Evolutionary conservation across 2,329 filamentous ascomycete genomes (phyloP), one percentile per base, ranked within the genome.

Genomic region (Metarhizium sp.): DNA sequence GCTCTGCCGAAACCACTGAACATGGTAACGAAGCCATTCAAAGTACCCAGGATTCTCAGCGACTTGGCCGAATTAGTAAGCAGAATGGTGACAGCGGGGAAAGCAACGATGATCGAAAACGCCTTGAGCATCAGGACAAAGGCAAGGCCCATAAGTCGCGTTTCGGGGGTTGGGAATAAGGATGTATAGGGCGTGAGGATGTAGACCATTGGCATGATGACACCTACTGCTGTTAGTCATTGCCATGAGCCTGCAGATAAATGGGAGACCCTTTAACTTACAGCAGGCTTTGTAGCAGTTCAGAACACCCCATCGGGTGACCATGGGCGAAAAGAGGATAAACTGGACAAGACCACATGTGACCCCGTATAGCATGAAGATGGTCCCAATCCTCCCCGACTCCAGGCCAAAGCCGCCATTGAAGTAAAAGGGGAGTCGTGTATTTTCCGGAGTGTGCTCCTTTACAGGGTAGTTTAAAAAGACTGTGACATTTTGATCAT

Each of bases 21-120:
- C 55, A 86, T 88, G 0, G 92, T 96, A 0, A 90, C 92, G 58
- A 96, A 84, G 2, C 92, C 94, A 65, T 97, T 97, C 55, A 97
- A 73, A 0, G 92, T 96, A 1, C 91, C 92, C 5, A 97, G 79
- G 10, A 95, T 81, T 47, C 62, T 63, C 16, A 96, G 74, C 54
- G 86, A 91, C 1, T 78, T 72, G 4, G 90, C 90, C 10, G 86
- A 90, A 71, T 96, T 96, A 32, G 92, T 96, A 42, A 97, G 79
- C 50, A 97, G 77, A 62, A 97, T 96, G 6, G 90, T 95, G 30
- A 82, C 86, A 64, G 89, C 94, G 0, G 94, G 92, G 67, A 96
- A 96, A 1, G 87, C 87, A 64, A 96, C 86, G 60, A 95, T 94
- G 57, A 85, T 84, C 43, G 80, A 82, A 54, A 88, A 79, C 10